Percentiles rank a stretch among this genome's conserved stretches.
Evolutionary conservation across 306 rosid genomes (phyloP).

Genomic region (Citrullus mucosospermus): DNA sequence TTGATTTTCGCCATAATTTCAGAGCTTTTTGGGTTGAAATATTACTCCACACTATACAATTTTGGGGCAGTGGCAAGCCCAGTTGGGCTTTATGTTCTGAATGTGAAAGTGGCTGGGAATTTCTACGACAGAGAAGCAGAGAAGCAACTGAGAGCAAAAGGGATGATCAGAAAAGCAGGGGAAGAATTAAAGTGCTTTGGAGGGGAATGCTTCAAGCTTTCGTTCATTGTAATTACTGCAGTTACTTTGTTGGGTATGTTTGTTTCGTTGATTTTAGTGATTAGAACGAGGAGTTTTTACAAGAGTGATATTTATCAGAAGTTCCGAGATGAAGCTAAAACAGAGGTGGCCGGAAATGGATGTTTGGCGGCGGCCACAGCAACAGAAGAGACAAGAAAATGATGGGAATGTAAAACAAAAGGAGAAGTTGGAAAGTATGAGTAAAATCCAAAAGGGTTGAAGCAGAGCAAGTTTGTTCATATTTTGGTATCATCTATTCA

Average conservation of each 20-base stretch:
- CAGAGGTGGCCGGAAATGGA: background rate
- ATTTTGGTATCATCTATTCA: no score
- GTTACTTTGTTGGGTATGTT: constrained; percentile 30
- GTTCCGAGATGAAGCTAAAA: constrained; percentile 21
- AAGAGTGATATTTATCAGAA: constrained; percentile 33
- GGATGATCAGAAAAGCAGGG: background rate
- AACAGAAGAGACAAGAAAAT: background rate
- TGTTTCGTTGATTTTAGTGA: constrained; percentile 30
- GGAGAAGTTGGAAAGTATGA: background rate
- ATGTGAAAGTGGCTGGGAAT: constrained; percentile 17
- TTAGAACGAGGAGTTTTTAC: constrained; percentile 35
- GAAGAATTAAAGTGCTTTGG: constrained; percentile 15
- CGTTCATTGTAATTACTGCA: constrained; percentile 30
- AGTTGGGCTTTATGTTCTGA: constrained; percentile 18
- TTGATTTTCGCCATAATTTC: constrained; percentile 14
- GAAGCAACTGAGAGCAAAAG: constrained; percentile 11
- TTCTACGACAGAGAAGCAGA: constrained; percentile 18
- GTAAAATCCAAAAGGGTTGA: background rate
- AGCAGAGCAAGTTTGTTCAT: background rate
- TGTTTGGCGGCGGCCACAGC: background rate
- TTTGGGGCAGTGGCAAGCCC: constrained; percentile 17
- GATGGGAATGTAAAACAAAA: background rate
- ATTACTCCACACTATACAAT: constrained; percentile 16
- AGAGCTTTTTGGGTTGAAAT: constrained; percentile 21
- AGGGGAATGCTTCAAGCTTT: constrained; percentile 13